Conservation (phyloP, 352 stramenopile species). For the Lagenidium giganteum region DNA sequence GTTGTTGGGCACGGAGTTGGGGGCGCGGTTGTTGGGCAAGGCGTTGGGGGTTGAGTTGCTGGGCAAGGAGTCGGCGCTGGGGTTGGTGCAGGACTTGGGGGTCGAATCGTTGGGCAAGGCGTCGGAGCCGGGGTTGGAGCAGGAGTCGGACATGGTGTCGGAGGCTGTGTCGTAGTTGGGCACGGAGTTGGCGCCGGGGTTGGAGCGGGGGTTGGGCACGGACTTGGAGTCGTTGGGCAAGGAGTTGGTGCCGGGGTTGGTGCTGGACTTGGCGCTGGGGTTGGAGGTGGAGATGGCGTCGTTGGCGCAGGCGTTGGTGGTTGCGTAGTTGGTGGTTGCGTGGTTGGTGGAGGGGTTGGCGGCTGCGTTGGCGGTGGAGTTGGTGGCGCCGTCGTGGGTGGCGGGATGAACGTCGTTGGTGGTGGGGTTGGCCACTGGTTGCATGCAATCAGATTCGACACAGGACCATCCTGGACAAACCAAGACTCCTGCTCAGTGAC, state of each 20-base stretch:
- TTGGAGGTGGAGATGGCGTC: background rate
- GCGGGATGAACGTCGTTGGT: background rate
- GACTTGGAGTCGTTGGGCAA: background rate
- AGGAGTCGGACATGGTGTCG: no score
- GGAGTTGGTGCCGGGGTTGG: background rate
- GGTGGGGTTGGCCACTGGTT: conserved; percentile 5
- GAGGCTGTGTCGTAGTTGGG: no score
- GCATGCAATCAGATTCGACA: background rate
- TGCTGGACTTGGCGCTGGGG: background rate
- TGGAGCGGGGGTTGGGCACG: background rate
- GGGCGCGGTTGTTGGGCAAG: no score
- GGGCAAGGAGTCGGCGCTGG: no score
- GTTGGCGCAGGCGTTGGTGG: background rate
- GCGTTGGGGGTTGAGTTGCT: no score
- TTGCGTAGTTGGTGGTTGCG: background rate
- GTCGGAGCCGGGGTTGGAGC: no score
- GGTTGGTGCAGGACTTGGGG: no score
- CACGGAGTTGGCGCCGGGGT: conserved; percentile 24
- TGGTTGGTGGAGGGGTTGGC: background rate
- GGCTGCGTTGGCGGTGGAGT: background rate
- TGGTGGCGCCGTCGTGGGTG: background rate
- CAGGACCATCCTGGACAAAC: conserved; percentile 4
- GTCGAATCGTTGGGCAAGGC: no score
- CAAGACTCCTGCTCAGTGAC: conserved; percentile 1
- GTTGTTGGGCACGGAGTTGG: no score